Evolutionary conservation across 2,329 filamentous ascomycete species (phyloP).

Genomic region (Fusarium chaquense): DNA sequence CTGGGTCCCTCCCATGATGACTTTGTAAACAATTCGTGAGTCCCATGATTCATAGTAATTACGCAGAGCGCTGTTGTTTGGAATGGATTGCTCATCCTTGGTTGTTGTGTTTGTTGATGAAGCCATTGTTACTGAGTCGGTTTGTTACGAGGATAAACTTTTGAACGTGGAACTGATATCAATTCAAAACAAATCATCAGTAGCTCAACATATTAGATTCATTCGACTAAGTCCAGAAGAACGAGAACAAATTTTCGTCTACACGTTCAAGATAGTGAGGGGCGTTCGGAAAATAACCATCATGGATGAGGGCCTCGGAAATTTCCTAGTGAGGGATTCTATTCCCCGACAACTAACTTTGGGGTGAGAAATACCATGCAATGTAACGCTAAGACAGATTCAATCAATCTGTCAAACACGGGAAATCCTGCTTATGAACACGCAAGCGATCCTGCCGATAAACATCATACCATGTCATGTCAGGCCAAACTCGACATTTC

Average conservation of each 20-base stretch:
- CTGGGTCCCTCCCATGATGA: constrained; percentile 4
- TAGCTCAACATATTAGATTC: not conserved
- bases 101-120: not conserved
- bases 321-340: not conserved
- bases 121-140: not conserved
- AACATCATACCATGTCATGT: not conserved
- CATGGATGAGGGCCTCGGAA: not conserved
- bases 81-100: not conserved
- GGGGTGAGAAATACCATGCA: not conserved
- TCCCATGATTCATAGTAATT: constrained; percentile 10
- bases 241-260: not conserved
- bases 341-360: not conserved
- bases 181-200: not conserved
- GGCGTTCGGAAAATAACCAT: not conserved
- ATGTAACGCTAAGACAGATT: not conserved
- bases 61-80: not conserved
- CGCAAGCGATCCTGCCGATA: not conserved
- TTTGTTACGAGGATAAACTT: not conserved
- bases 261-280: not conserved
- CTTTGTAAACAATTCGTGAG: constrained; percentile 1
- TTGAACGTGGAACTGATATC: not conserved
- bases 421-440: not conserved
- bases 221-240: not conserved
- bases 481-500: not conserved
- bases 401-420: not conserved